These are phyloP conservation scores for Kodamaea alishanica DNA, from an alignment of 1,139 yeast genomes.

Conservation along the genomic window DNA sequence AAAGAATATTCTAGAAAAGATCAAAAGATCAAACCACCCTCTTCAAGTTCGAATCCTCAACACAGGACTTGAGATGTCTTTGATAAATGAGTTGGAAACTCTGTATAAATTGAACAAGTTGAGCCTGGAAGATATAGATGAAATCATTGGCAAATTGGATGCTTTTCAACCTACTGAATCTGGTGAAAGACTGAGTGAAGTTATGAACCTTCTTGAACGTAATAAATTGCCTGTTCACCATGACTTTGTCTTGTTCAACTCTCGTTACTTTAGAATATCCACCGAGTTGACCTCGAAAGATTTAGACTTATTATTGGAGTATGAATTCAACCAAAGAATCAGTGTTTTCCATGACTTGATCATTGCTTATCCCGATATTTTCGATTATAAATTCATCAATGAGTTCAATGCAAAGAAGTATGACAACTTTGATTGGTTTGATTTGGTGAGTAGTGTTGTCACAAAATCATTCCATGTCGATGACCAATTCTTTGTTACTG, in stretches of 20 bases:
- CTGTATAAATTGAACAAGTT: slow-evolving; percentile 9
- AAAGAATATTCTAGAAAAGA: slow-evolving; percentile 25
- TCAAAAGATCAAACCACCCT: slow-evolving; percentile 21
- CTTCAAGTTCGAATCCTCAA: slow-evolving; percentile 38
- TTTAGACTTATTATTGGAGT: slow-evolving; percentile 28
- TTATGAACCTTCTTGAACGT: slow-evolving; percentile 18
- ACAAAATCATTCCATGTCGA: slow-evolving; percentile 46
- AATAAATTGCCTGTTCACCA: slow-evolving; percentile 35
- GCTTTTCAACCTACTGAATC: slow-evolving; percentile 7
- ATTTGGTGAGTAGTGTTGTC: slow-evolving; percentile 38
- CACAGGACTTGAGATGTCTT: slow-evolving; percentile 17
- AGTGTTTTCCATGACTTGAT: slow-evolving; percentile 28
- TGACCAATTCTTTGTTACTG: slow-evolving; percentile 31
- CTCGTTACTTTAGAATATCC: slow-evolving; percentile 38
- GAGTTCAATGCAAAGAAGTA: slow-evolving; percentile 18
- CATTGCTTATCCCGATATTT: slow-evolving; percentile 28
- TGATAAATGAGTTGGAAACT: slow-evolving; percentile 4
- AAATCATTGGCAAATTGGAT: slow-evolving; percentile 11
- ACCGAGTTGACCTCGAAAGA: slow-evolving; percentile 18
- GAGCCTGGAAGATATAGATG: slow-evolving; percentile 15
- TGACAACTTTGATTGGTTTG: slow-evolving; percentile 44
- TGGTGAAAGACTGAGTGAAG: slow-evolving; percentile 1
- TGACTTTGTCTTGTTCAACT: slow-evolving; percentile 36
- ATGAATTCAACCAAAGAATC: slow-evolving; percentile 37
- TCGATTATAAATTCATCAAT: slow-evolving; percentile 17